Evolutionary conservation across 2,329 filamentous ascomycete genomes (phyloP).

Genomic region (Periconia sp.): DNA sequence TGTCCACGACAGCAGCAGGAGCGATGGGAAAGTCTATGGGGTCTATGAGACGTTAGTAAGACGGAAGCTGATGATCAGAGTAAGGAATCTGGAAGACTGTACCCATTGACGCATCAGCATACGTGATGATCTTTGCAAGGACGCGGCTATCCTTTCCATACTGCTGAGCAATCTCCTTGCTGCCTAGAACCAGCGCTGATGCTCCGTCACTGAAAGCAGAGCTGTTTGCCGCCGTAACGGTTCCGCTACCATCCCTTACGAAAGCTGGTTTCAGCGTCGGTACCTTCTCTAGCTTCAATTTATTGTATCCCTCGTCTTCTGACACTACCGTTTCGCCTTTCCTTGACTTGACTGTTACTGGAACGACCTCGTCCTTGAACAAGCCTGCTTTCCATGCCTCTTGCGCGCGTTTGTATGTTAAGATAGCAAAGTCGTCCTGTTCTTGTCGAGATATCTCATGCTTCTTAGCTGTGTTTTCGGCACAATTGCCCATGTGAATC

Average conservation of each 20-base stretch:
- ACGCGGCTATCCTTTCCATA: slow-evolving; percentile 80
- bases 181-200: slow-evolving; percentile 85
- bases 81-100: slow-evolving; percentile 9
- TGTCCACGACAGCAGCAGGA: slow-evolving; percentile 87
- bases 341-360: slow-evolving; percentile 81
- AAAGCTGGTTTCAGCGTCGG: slow-evolving; percentile 90
- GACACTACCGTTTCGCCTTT: slow-evolving; percentile 80
- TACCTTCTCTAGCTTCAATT: slow-evolving; percentile 86
- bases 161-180: slow-evolving; percentile 77
- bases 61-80: neutral
- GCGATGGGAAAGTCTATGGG: slow-evolving; percentile 94
- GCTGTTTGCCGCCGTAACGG: slow-evolving; percentile 92
- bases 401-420: slow-evolving; percentile 87
- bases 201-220: slow-evolving; percentile 96
- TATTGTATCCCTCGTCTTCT: slow-evolving; percentile 87
- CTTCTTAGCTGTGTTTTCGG: slow-evolving; percentile 92
- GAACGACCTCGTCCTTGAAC: slow-evolving; percentile 88
- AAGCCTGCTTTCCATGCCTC: slow-evolving; percentile 82
- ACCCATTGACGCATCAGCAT: slow-evolving; percentile 82
- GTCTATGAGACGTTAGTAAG: slow-evolving; percentile 52
- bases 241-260: slow-evolving; percentile 84
- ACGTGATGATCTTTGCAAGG: slow-evolving; percentile 83
- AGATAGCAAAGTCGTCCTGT: slow-evolving; percentile 90
- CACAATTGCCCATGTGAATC: slow-evolving; percentile 97
- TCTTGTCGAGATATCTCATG: slow-evolving; percentile 79